phyloP scores from a whole-genome alignment of 768 basidiomycete genomes.

The Boletus barrowsii region DNA sequence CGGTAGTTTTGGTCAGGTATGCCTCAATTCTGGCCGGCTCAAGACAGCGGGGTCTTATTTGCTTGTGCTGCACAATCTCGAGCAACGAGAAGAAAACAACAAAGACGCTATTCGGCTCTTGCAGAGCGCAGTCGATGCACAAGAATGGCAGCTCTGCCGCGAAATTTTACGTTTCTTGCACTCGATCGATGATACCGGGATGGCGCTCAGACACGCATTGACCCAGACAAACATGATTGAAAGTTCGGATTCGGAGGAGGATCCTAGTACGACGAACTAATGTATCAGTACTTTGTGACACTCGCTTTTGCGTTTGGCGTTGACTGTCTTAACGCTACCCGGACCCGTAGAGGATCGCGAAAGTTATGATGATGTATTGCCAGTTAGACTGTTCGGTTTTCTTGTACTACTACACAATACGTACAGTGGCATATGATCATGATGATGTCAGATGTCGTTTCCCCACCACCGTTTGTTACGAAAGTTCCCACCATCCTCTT shows the following conservation, averaged over 20 bases:
- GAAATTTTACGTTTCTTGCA: constrained; percentile 91
- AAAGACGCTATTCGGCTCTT: constrained; percentile 81
- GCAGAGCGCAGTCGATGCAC: constrained; percentile 65
- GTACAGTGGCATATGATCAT: too few relatives aligned
- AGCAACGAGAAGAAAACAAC: constrained; percentile 77
- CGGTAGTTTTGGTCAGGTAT: constrained; percentile 51
- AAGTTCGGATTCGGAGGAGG: neutral
- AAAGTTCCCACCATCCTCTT: neutral
- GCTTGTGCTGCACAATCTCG: constrained; percentile 89
- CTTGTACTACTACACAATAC: too few relatives aligned
- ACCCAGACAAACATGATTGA: constrained; percentile 43
- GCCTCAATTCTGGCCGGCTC: constrained; percentile 66
- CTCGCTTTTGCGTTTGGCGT: too few relatives aligned
- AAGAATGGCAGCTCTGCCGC: constrained; percentile 89
- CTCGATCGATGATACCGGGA: constrained; percentile 86
- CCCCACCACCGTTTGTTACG: too few relatives aligned
- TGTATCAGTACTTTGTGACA: neutral
- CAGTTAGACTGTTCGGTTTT: too few relatives aligned
- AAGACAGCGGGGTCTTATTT: constrained; percentile 92
- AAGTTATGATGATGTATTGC: too few relatives aligned
- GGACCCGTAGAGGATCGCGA: too few relatives aligned
- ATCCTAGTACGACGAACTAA: neutral
- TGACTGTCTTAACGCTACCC: too few relatives aligned
- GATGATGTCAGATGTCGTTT: too few relatives aligned
- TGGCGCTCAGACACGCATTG: constrained; percentile 61